phyloP scores from a whole-genome alignment of 495 filamentous ascomycete species.

The Aspergillus indologenus region DNA sequence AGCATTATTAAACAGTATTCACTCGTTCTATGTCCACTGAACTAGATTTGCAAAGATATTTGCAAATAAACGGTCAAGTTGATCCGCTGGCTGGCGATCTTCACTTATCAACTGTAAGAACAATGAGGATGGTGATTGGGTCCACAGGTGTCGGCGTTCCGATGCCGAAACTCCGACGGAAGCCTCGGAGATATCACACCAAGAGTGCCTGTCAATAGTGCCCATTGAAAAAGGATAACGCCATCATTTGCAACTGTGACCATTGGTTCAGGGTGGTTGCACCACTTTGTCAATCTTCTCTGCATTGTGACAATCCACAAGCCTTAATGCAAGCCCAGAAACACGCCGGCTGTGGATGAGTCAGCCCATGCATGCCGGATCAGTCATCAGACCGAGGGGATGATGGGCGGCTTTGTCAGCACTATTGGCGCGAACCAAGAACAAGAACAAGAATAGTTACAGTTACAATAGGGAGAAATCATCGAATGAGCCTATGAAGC shows the following conservation, averaged over 20 bases:
- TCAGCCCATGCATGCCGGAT: slow-evolving; percentile 6
- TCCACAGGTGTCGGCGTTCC: not conserved
- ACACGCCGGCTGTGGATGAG: not conserved
- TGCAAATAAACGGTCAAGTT: no score
- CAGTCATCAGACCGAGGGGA: not conserved
- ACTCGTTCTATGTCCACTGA: no score
- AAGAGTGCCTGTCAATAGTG: not conserved
- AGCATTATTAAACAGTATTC: no score
- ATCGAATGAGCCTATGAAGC: not conserved
- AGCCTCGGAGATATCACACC: not conserved
- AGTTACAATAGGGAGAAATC: not conserved
- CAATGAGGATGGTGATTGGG: not conserved
- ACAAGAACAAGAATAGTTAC: not conserved
- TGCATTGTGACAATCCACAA: not conserved
- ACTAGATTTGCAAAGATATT: no score
- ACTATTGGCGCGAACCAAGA: not conserved
- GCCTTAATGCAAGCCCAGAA: not conserved
- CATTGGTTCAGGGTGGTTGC: not conserved
- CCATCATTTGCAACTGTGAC: not conserved
- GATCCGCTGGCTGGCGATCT: not conserved
- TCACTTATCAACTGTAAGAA: not conserved
- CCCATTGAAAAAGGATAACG: not conserved
- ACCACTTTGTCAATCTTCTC: not conserved
- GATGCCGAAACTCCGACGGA: not conserved
- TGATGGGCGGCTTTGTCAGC: not conserved